Base-by-base conservation (phyloP, 2,329 filamentous ascomycete genomes). In the Xylaria sp. region DNA sequence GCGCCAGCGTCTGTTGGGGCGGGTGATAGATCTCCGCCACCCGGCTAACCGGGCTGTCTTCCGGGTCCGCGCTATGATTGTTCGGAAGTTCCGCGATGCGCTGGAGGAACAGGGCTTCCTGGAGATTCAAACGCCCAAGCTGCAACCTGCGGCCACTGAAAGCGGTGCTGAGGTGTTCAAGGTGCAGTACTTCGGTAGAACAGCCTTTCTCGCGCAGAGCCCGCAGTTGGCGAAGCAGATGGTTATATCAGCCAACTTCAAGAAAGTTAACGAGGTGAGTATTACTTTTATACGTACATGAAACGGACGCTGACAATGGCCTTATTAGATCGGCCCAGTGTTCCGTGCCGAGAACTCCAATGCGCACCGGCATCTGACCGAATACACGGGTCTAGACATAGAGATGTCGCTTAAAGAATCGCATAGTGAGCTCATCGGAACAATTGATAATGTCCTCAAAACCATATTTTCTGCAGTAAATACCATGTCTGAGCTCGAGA, bases 281-380 rank as follows among this genome's bases (percentile, higher is more conserved):
- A 26, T 41, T 8, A 21, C 34, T 34, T 8, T 21, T 17, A 24
- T n/a, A 5, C 6, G 17, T 45, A 19, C 7, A 20, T 19, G 2
- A 40, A 21, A 11, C 17, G 6, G 4, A 46, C 20, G 11, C 42
- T 51, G 37, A 51, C 5, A 52, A 85, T 87, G 44, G 91, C 96
- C 5, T 96, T 93, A n/a, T 66, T 92, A 97, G 71, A 87, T 94
- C 61, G 90, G 90, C 16, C 86, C 90, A 2, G 92, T 97, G 7
- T 97, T 97, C 79, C 87, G 92, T 62, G 92, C 92, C 1, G 92
- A 97, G 71, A 95, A 97, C 76, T 94, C 90, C 68, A 97, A 97
- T 72, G 96, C 92, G 0, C 92, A 96, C 67, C 86, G 92, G 29
- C 92, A 97, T 70, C 79, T 97, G 79, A 96, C 92, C 0, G 92